Conservation (phyloP, 1,139 yeast genomes). For the Magnusiomyces starmeri region DNA sequence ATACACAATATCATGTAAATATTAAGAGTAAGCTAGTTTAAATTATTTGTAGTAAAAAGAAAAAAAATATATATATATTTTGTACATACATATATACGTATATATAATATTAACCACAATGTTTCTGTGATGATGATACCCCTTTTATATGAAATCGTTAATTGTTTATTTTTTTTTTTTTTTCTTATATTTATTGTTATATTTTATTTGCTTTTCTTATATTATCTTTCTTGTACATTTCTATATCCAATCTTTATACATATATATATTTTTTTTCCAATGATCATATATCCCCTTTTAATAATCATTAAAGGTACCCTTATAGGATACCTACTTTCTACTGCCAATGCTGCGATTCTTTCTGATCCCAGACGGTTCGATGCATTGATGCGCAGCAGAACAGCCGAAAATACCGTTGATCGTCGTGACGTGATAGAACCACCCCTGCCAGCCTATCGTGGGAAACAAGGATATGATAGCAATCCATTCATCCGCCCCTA, state of each 20-base stretch:
- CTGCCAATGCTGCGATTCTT: neutral
- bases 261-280: neutral
- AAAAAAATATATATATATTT: too few species aligned
- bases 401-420: neutral
- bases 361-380: constrained; percentile 2
- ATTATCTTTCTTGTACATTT: too few species aligned
- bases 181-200: too few species aligned
- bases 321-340: too few species aligned
- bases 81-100: too few species aligned
- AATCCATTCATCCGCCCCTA: too few species aligned
- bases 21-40: neutral
- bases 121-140: too few species aligned
- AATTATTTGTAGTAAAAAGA: neutral
- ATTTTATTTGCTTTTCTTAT: too few species aligned
- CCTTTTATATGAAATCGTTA: too few species aligned
- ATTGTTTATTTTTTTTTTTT: neutral
- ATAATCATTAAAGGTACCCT: too few species aligned
- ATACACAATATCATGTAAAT: neutral
- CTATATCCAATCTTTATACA: too few species aligned
- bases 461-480: neutral
- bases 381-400: neutral
- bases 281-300: neutral
- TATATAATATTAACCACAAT: too few species aligned
- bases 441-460: neutral
- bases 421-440: constrained; percentile 1